Conservation (phyloP, 73 alveolate species). For the Effrenium voratum region DNA sequence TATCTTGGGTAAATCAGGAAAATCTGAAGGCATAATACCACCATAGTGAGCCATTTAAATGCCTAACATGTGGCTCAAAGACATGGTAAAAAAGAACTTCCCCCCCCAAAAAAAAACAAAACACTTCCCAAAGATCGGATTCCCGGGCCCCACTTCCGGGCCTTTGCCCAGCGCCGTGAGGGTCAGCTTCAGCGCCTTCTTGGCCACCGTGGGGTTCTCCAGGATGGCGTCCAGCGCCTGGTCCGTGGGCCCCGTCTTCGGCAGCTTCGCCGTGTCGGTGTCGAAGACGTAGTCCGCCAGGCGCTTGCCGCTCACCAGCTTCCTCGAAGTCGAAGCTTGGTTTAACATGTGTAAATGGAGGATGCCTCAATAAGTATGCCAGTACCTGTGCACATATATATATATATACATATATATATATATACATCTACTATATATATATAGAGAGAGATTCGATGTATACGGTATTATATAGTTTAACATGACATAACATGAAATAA, state of each 20-base stretch:
- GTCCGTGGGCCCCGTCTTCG: slow-evolving; percentile 18
- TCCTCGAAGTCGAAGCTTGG: no score
- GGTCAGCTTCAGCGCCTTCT: slow-evolving; percentile 54
- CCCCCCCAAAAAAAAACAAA: background rate
- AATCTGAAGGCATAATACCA: no score
- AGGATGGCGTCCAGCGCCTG: slow-evolving; percentile 67
- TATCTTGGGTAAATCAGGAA: no score
- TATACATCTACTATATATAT: background rate
- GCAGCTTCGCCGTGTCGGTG: slow-evolving; percentile 50
- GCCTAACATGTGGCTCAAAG: no score
- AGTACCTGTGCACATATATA: background rate
- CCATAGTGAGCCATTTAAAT: no score
- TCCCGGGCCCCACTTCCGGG: background rate
- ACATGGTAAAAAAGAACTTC: background rate
- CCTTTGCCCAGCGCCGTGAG: slow-evolving; percentile 50
- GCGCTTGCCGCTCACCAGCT: background rate
- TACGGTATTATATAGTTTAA: no score
- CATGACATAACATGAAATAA: no score
- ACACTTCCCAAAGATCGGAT: no score
- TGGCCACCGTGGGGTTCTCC: slow-evolving; percentile 39
- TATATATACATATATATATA: background rate
- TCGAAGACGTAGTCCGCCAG: slow-evolving; percentile 39
- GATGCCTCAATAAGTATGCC: no score
- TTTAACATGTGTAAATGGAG: no score
- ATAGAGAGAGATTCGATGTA: background rate